A percentile compares a stretch with the other conserved stretches of the same genome.
phyloP scores from a whole-genome alignment of 1,284 basidiomycete species.

The Moesziomyces sp. region DNA sequence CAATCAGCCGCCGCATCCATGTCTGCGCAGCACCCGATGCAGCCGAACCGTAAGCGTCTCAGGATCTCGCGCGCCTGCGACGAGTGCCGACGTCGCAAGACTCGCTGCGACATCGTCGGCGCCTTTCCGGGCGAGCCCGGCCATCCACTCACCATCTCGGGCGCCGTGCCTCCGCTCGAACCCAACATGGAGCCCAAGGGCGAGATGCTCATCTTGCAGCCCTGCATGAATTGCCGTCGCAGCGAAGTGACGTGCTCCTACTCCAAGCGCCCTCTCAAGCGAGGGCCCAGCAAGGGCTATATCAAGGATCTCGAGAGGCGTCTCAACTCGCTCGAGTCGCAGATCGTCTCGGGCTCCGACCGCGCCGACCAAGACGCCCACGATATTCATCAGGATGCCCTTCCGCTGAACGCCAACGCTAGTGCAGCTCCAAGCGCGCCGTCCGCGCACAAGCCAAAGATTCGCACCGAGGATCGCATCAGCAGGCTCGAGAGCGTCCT shows the following conservation, averaged over 20 bases:
- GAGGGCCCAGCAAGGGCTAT: slow-evolving; percentile 55
- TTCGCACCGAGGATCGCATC: slow-evolving; percentile 46
- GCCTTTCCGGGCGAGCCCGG: slow-evolving; percentile 48
- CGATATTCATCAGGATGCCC: background rate
- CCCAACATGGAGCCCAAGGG: slow-evolving; percentile 40
- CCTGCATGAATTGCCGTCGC: slow-evolving; percentile 53
- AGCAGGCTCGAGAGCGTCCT: slow-evolving; percentile 38
- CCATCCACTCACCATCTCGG: slow-evolving; percentile 41
- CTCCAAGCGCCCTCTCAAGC: slow-evolving; percentile 52
- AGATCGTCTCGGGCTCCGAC: slow-evolving; percentile 18
- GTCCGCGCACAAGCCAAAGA: slow-evolving; percentile 20
- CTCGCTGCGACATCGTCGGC: slow-evolving; percentile 50
- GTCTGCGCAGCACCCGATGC: slow-evolving; percentile 11
- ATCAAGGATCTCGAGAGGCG: slow-evolving; percentile 58
- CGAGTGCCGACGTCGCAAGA: slow-evolving; percentile 51
- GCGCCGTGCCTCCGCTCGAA: slow-evolving; percentile 33
- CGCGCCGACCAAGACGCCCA: slow-evolving; percentile 3
- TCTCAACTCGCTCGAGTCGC: slow-evolving; percentile 54
- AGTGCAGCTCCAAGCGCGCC: background rate
- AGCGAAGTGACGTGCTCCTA: slow-evolving; percentile 47
- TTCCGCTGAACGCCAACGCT: background rate
- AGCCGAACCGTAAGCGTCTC: slow-evolving; percentile 43
- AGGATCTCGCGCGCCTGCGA: slow-evolving; percentile 51
- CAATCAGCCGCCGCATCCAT: background rate
- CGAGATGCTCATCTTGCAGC: slow-evolving; percentile 55